These are phyloP conservation scores for Biscutella auriculata DNA, from an alignment of 441 rosid genomes.

Conservation along the genomic window DNA sequence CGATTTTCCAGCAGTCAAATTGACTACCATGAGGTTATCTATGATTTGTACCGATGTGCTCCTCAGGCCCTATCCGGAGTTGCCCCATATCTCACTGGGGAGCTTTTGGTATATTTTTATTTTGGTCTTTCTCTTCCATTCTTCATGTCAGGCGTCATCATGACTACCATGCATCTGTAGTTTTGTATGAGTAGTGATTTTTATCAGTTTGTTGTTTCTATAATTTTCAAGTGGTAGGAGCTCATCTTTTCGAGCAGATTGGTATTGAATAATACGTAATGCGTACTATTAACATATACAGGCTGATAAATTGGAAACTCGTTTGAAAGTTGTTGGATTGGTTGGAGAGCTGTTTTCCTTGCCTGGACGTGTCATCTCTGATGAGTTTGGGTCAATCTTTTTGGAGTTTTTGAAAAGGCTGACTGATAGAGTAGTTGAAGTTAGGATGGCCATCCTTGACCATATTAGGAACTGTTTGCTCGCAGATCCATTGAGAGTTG, in stretches of 20 bases:
- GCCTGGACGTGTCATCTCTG: slow-evolving; percentile 50
- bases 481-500: slow-evolving; percentile 61
- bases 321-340: slow-evolving; percentile 79
- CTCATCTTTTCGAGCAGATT: slow-evolving; percentile 6
- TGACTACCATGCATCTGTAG: slow-evolving; percentile 1
- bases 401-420: slow-evolving; percentile 90
- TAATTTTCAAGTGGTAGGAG: background rate
- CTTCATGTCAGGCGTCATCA: background rate
- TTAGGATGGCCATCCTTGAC: slow-evolving; percentile 83
- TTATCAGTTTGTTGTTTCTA: background rate
- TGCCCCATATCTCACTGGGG: slow-evolving; percentile 92
- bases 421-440: slow-evolving; percentile 84
- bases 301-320: slow-evolving; percentile 86
- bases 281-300: slow-evolving; percentile 28
- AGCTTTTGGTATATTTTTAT: slow-evolving; percentile 67
- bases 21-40: slow-evolving; percentile 88
- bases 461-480: slow-evolving; percentile 79
- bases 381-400: slow-evolving; percentile 76
- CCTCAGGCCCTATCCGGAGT: slow-evolving; percentile 85
- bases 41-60: slow-evolving; percentile 75
- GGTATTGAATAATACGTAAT: background rate
- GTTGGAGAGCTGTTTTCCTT: slow-evolving; percentile 88
- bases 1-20: slow-evolving; percentile 42
- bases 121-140: slow-evolving; percentile 4
- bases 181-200: background rate